Base-by-base conservation (phyloP, 495 filamentous ascomycete genomes). In the Penicillium pulvis region DNA sequence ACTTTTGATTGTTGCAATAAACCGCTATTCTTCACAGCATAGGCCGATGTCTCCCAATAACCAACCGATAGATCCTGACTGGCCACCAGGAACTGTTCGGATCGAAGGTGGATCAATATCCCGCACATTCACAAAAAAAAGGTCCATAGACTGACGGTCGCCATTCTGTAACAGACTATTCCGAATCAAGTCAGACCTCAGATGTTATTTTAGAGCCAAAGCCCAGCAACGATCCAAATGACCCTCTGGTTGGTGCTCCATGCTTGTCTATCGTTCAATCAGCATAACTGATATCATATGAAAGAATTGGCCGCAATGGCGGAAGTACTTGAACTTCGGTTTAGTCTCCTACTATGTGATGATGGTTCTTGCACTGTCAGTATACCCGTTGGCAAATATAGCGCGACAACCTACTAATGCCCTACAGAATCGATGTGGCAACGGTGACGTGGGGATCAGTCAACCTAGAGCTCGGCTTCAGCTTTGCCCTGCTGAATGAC, bases 401-500 rank as follows among this genome's bases (percentile, higher is more conserved):
- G 4, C 36, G 0, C 4, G 20, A 41, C 17, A 52, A 6, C 28
- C 4, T 51, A 16, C 45, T 24, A 3, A 42, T 2, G 14, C 16
- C 14, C 11, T 6, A 3, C 36, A 67, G 64, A n/a, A 62, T 78
- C 64, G 67, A 74, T 41, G 69, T 71, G 9, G 68, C 64, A 28
- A 73, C 72, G 11, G 67, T 70, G 2, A 72, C 75, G 14, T 79
- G 77, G 76, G 68, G 66, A 6, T 66, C 70, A 4, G 59, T 80
- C 51, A 69, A 72, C n/a, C 19, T 20, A 8, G 71, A 79, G 45
- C 65, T 81, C 0, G 70, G 72, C 35, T 74, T 79, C 57, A 68
- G 60, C 52, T 66, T 59, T 52, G 69, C 57, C 3, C 60, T 70
- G 4, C 63, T 82, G 3, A 80, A 78, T 33, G 67, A 74, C 51